Conservation (phyloP, 257 asterid species). For the Dorcoceras hygrometricum region DNA sequence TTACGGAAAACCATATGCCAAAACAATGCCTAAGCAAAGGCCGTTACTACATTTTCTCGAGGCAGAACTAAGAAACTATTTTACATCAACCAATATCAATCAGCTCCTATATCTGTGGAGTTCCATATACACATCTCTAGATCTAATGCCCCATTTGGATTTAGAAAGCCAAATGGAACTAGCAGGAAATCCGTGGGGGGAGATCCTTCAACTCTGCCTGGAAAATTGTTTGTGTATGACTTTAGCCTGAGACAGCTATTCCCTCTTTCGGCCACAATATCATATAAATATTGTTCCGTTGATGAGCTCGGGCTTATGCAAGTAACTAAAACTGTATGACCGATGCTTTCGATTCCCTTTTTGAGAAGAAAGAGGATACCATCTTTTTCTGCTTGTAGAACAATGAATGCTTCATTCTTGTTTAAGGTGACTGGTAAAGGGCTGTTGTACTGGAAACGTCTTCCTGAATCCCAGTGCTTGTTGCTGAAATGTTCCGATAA, state of each 20-base stretch:
- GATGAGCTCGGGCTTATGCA: slow-evolving; percentile 73
- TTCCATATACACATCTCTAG: slow-evolving; percentile 85
- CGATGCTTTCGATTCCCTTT: slow-evolving; percentile 70
- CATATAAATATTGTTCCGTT: slow-evolving; percentile 61
- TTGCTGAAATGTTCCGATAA: slow-evolving; percentile 72
- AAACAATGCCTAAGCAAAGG: slow-evolving; percentile 14
- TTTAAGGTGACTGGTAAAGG: slow-evolving; percentile 61
- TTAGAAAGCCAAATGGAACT: slow-evolving; percentile 61
- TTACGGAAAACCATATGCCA: slow-evolving; percentile 22
- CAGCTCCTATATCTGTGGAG: slow-evolving; percentile 55
- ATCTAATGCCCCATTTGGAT: slow-evolving; percentile 56
- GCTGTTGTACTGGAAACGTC: slow-evolving; percentile 74
- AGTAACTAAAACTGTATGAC: slow-evolving; percentile 66
- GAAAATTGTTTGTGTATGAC: slow-evolving; percentile 63
- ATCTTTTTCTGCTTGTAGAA: slow-evolving; percentile 80
- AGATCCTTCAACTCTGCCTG: slow-evolving; percentile 70
- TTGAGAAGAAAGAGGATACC: slow-evolving; percentile 71
- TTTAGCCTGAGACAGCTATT: slow-evolving; percentile 79
- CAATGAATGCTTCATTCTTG: slow-evolving; percentile 72
- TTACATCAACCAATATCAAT: slow-evolving; percentile 29
- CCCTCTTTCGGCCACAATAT: slow-evolving; percentile 75
- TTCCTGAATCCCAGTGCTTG: slow-evolving; percentile 81
- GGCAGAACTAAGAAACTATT: not conserved
- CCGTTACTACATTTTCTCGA: slow-evolving; percentile 24
- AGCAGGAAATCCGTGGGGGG: slow-evolving; percentile 76